Evolutionary conservation across 371 early-diverging fungal species (phyloP), one percentile per base, ranked within the genome.

Genomic region (Mucor racemosus): DNA sequence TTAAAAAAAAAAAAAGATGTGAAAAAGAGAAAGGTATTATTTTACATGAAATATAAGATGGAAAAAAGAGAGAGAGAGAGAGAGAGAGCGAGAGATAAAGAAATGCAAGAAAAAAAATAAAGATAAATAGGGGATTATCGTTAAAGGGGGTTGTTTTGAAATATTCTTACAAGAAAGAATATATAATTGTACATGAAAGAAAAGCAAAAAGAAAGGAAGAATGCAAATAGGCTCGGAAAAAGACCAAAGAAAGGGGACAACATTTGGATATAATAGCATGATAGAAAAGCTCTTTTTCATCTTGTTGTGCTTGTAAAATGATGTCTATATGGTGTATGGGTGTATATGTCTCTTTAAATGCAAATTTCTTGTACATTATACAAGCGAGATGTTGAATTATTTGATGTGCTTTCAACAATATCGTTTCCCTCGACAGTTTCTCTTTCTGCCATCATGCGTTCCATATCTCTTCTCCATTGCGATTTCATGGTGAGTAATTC

Each of bases 401-500:
- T 55, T 38, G 62, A 41, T 26, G 62, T 60, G 6, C 35, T 57
- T 17, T 58, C 46, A 5, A 40, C 62, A 13, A 42, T 50, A 6
- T 59, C 42, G 50, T 65, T 36, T 36, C 64, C 62, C 53, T 75
- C 75, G 34, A 40, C 42, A 17, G 55, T 36, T 26, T 57, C 67
- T 70, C 78, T 66, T 53, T 75, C 69, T 15, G 73, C 73, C n/a
- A 76, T 41, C 76, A 82, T 76, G 15, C 64, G 55, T 62, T 82
- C 78, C 74, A 76, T 79, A 19, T 82, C 76, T 66, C 80, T 73
- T 63, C 74, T 76, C 76, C 76, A 76, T 65, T 78, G 72, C 54
- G 82, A 79, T 62, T 76, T 79, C 68, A 82, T 70, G 38, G 79
- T 77, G 8, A 82, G 55, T 38, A 82, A 65, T 62, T 82, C 82